Conservation (phyloP, 805 yeast species). For the Kuraishia hungarica region DNA sequence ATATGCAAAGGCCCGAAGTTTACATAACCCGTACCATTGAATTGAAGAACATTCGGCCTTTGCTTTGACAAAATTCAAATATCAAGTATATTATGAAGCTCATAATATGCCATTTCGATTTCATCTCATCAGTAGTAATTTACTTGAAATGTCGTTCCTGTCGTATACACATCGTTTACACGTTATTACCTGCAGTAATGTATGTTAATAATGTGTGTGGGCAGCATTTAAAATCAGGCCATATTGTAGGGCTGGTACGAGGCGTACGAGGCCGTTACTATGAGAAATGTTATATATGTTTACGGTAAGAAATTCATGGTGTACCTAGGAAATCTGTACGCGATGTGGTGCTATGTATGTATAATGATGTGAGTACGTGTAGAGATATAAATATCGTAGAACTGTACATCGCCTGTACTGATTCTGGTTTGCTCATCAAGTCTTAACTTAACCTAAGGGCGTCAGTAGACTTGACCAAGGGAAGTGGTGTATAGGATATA, state of each 20-base stretch:
- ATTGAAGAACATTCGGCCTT: too few species aligned
- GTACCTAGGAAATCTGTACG: neutral
- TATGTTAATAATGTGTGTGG: neutral
- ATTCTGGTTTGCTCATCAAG: neutral
- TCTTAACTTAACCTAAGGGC: neutral
- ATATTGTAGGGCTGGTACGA: neutral
- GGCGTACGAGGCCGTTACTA: neutral
- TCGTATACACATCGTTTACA: neutral
- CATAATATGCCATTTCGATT: too few species aligned
- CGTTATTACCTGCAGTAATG: neutral
- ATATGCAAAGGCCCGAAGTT: too few species aligned
- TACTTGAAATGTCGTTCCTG: neutral
- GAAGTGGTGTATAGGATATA: too few species aligned
- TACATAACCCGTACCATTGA: too few species aligned
- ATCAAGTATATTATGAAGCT: too few species aligned
- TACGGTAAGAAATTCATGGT: neutral
- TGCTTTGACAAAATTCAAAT: too few species aligned
- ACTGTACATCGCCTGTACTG: too few species aligned
- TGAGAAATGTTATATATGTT: neutral
- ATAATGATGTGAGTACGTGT: too few species aligned
- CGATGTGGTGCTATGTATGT: neutral
- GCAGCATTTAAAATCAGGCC: neutral
- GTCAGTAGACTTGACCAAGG: neutral
- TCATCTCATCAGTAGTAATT: neutral
- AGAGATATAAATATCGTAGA: neutral